Percentiles rank a stretch among this genome's conserved stretches.
These are phyloP conservation scores for Scalesia atractyloides DNA, from an alignment of 129 eudicot genomes.

Conservation along the genomic window DNA sequence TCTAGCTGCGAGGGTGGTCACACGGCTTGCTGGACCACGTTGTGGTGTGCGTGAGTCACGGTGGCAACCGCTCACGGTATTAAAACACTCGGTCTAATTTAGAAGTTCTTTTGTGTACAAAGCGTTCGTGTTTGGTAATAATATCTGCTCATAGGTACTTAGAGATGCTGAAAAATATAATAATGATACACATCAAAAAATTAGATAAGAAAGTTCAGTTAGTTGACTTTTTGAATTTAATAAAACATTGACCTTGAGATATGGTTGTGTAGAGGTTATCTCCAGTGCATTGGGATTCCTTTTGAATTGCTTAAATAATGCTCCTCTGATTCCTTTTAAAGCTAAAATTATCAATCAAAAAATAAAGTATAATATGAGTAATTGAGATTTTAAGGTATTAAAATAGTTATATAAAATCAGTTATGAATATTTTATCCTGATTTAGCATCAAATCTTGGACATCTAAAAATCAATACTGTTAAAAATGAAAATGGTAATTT, in stretches of 20 bases:
- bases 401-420: background rate
- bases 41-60: too few species aligned
- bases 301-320: constrained; percentile 24
- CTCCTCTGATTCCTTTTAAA: constrained; percentile 28
- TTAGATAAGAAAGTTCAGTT: background rate
- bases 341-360: background rate
- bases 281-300: constrained; percentile 35
- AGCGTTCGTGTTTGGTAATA: too few species aligned
- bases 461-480: too few species aligned
- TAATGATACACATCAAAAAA: background rate
- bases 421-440: background rate
- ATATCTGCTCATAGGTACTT: background rate
- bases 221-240: constrained; percentile 34
- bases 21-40: too few species aligned
- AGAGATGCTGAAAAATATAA: constrained; percentile 1
- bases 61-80: too few species aligned
- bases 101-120: too few species aligned
- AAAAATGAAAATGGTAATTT: too few species aligned
- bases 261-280: constrained; percentile 39
- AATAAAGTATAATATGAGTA: background rate
- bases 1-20: too few species aligned
- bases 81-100: too few species aligned
- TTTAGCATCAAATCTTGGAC: too few species aligned
- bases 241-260: constrained; percentile 14
- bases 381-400: background rate